Percentiles rank a stretch among this genome's conserved stretches.
Conservation (phyloP, 352 stramenopile species). For the Globisporangium canariense region DNA sequence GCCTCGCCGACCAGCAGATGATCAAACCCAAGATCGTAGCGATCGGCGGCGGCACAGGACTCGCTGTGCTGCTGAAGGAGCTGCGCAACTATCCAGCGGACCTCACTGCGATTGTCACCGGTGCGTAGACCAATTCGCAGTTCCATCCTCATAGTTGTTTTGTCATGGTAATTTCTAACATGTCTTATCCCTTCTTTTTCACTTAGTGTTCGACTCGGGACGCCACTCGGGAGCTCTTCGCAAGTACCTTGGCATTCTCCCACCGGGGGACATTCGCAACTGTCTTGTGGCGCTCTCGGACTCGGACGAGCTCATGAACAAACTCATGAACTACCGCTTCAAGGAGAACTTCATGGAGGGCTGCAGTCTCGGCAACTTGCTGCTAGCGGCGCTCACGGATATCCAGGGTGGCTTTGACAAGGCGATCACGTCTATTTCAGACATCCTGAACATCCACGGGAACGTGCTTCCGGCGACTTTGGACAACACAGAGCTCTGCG, state of each 20-base stretch:
- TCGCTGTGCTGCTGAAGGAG: slow-evolving; percentile 83
- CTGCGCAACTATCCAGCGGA: slow-evolving; percentile 81
- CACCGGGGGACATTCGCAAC: slow-evolving; percentile 82
- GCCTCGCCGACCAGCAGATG: slow-evolving; percentile 75
- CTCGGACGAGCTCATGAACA: slow-evolving; percentile 81
- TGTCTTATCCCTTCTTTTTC: no score
- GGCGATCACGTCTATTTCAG: slow-evolving; percentile 73
- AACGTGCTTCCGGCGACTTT: slow-evolving; percentile 80
- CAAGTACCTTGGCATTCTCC: slow-evolving; percentile 81
- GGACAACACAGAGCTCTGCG: slow-evolving; percentile 78
- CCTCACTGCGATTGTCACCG: slow-evolving; percentile 83
- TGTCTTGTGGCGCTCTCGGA: slow-evolving; percentile 83
- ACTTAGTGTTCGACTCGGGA: slow-evolving; percentile 77
- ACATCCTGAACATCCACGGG: slow-evolving; percentile 85
- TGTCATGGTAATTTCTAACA: no score
- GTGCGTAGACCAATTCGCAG: slow-evolving; percentile 14
- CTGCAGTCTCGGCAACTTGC: slow-evolving; percentile 77
- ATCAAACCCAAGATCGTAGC: slow-evolving; percentile 84
- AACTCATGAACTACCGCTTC: slow-evolving; percentile 89
- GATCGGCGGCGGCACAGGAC: slow-evolving; percentile 71
- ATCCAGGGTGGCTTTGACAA: slow-evolving; percentile 81
- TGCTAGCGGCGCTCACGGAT: slow-evolving; percentile 78
- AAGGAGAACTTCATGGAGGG: slow-evolving; percentile 87
- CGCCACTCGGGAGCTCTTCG: slow-evolving; percentile 75
- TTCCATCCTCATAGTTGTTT: no score